Base-by-base conservation (phyloP, 148 eudicot species). In the Silene latifolia region DNA sequence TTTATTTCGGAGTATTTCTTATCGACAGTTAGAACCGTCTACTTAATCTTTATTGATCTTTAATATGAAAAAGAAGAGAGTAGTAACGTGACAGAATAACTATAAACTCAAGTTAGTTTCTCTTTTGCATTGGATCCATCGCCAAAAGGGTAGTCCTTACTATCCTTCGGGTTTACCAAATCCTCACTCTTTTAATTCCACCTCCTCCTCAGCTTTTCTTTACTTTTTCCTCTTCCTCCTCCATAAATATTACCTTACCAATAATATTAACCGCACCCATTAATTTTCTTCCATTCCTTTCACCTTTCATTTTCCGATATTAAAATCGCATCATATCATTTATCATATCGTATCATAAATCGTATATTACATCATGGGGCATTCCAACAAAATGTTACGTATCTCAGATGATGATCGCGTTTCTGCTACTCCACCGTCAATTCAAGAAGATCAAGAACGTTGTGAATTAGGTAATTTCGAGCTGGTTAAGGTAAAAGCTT, bases 131-230 rank as follows among this genome's bases (percentile, higher is more conserved):
- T 24, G 73, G 73, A 70, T 70, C 73, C 73, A 51, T 70, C 73
- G 73, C 61, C 73, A 27, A 27, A 27, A n/a, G n/a, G n/a, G n/a
- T n/a, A n/a, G n/a, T n/a, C n/a, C n/a, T n/a, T n/a, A n/a, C n/a
- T n/a, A n/a, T n/a, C n/a, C n/a, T n/a, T n/a, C n/a, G n/a, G n/a
- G n/a, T n/a, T 51, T 51, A 70, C 73, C 73, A 70, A 70, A 70
- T 70, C 73, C 73, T 25, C 39, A 61, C 73, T 70, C 61, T 70
- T 70, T 70, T 70, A 70, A 70, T 70, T 70, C 73, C 73, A 51
- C 61, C 61, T 70, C 73, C 61, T 70, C 73, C 32, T 46, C 12
- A 70, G 61, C 73, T 27, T 54, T 70, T 67, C 10, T 62, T 21
- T 62, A 63, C 47, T 42, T 12, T 23, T 20, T 48, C 53, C 53